Conservation (phyloP, 192 early-diverging fungal genomes). For the Coemansia sp. region DNA sequence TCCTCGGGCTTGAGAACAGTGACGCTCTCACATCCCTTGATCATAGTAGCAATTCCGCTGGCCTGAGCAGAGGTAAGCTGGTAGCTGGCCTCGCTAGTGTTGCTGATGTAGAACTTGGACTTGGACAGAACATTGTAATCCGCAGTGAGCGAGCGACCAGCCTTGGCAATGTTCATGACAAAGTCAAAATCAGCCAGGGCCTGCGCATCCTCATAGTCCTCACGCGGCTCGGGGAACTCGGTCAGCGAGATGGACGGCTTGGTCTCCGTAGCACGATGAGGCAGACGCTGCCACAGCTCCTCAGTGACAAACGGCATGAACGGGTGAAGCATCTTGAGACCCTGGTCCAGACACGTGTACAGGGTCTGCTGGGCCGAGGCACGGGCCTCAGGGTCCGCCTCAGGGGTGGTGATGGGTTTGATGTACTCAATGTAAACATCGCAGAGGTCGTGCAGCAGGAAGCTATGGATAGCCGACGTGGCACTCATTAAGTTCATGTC, state of each 20-base stretch:
- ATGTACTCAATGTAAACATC: conserved; percentile 94
- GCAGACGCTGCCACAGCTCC: conserved; percentile 96
- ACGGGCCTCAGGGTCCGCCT: conserved; percentile 54
- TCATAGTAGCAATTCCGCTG: conserved; percentile 63
- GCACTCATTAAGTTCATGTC: conserved; percentile 91
- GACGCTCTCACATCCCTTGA: conserved; percentile 70
- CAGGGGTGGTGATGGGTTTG: conserved; percentile 79
- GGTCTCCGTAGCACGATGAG: conserved; percentile 61
- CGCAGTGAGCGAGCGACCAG: conserved; percentile 71
- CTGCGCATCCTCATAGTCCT: conserved; percentile 55
- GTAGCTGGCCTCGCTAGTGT: conserved; percentile 37
- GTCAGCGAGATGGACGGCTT: conserved; percentile 69
- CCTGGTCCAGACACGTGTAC: conserved; percentile 92
- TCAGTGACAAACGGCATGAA: conserved; percentile 99
- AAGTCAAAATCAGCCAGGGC: conserved; percentile 80
- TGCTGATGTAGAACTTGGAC: conserved; percentile 59
- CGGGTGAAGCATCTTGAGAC: conserved; percentile 90
- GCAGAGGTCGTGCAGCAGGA: conserved; percentile 97
- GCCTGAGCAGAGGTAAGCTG: conserved; percentile 58
- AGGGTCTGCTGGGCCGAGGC: conserved; percentile 77
- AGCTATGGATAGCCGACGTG: conserved; percentile 80
- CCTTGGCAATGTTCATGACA: conserved; percentile 70
- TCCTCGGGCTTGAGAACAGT: conserved; percentile 55
- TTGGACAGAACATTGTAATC: conserved; percentile 66
- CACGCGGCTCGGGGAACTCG: conserved; percentile 34